A percentile compares a stretch with the other conserved stretches of the same genome.
Conservation (phyloP, 1,284 basidiomycete genomes). For the Irpex sp. region DNA sequence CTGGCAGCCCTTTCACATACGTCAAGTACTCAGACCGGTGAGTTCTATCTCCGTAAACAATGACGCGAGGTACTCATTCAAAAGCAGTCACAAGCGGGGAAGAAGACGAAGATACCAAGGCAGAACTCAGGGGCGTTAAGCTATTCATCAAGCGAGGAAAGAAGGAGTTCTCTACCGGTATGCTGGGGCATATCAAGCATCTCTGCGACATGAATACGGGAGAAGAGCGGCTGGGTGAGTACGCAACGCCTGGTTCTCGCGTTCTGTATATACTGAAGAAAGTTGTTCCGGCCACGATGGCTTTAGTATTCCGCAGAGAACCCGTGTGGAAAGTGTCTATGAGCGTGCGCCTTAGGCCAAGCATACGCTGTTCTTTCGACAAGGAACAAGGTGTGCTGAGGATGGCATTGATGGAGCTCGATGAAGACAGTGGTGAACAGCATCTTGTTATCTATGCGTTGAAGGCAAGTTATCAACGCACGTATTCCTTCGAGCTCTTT, state of each 20-base stretch:
- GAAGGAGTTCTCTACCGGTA: constrained; percentile 54
- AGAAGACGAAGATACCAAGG: constrained; percentile 51
- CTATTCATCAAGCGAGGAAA: constrained; percentile 58
- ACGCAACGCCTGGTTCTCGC: not conserved
- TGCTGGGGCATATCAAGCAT: constrained; percentile 58
- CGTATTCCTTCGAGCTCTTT: not conserved
- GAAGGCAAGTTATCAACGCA: constrained; percentile 27
- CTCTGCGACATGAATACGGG: constrained; percentile 40
- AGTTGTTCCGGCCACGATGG: not conserved
- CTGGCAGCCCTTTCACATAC: constrained; percentile 17
- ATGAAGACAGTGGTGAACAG: constrained; percentile 22
- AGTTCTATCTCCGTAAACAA: not conserved
- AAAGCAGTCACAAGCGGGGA: constrained; percentile 52
- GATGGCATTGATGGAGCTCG: constrained; percentile 49
- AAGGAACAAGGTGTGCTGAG: constrained; percentile 51
- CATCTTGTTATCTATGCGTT: constrained; percentile 36
- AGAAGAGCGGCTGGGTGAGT: constrained; percentile 45
- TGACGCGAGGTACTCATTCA: not conserved
- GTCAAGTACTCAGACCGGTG: constrained; percentile 18
- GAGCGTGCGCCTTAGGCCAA: constrained; percentile 51
- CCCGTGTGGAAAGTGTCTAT: constrained; percentile 64
- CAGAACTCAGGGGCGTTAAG: constrained; percentile 57
- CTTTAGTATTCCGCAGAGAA: constrained; percentile 61
- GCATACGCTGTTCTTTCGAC: constrained; percentile 55
- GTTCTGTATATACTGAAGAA: not conserved